Evolutionary conservation across 495 filamentous ascomycete genomes (phyloP), one percentile per base, ranked within the genome.

Genomic region (Cercophora sp.): DNA sequence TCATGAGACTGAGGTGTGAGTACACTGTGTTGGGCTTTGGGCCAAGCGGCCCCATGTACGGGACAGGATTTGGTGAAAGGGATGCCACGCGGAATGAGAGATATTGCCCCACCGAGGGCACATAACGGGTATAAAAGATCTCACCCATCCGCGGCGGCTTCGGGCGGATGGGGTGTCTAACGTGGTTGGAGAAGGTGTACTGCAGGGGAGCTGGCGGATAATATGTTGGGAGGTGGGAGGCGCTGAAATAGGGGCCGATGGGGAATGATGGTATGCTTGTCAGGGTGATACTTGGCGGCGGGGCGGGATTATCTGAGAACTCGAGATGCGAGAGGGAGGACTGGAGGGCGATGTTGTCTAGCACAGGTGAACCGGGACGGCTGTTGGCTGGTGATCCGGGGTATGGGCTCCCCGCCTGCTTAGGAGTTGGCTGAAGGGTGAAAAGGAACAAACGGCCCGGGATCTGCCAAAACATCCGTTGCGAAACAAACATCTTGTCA

Each of bases 81-180:
- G 79, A 83, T 4, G 89, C 89, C 1, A 90, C 80, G 25, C 93
- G 85, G 69, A 97, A 94, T 10, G 89, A 89, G 19, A 98, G 79
- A 55, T 89, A 95, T 63, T 96, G 89, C 24, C 79, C 78, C 0
- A 94, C 72, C 16, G 85, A 89, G 2, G 88, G 88, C 15, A 97
- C 73, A 65, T 86, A 95, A 43, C 93, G 87, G 1, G 83, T 83
- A 68, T 98, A 98, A 62, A 98, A 89, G 10, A 86, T 82, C 60
- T 93, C 88, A 8, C 87, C 87, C 77, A 93, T 89, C 15, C 85
- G 84, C 2, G 89, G 88, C 0, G 93, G 92, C 57, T 95, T 95
- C 29, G 89, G 87, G 0, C 93, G 84, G 22, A 96, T 67, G 0
- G 93, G 94, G 65, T 97, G 93, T 3, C 91, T 85, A 20, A 92